A percentile compares a stretch with the other conserved stretches of the same genome.
These are phyloP conservation scores for Vanrija sp. DNA, from an alignment of 1,284 basidiomycete species.

Conservation along the genomic window DNA sequence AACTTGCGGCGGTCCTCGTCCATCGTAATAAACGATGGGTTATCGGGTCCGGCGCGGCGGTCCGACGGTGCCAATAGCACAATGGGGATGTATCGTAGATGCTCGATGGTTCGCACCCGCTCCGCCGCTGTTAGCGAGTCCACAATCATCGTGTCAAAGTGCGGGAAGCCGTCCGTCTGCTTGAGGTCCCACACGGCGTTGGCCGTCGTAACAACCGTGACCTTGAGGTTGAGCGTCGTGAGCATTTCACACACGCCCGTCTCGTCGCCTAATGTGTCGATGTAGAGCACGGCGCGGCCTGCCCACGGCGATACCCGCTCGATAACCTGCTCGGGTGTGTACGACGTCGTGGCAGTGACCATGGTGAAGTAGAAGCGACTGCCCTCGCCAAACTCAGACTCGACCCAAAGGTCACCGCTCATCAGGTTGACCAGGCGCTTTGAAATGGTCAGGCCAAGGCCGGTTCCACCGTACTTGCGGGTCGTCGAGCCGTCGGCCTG, in stretches of 20 bases:
- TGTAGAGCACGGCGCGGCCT: slow-evolving; percentile 73
- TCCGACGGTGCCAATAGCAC: slow-evolving; percentile 75
- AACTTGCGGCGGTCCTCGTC: slow-evolving; percentile 39
- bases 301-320: slow-evolving; percentile 70
- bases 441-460: slow-evolving; percentile 91
- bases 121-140: slow-evolving; percentile 83
- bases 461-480: slow-evolving; percentile 96
- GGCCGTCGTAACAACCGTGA: slow-evolving; percentile 73
- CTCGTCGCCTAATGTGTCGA: slow-evolving; percentile 77
- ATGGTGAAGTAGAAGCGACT: slow-evolving; percentile 96
- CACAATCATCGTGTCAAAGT: slow-evolving; percentile 93
- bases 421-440: slow-evolving; percentile 95
- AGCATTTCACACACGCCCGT: slow-evolving; percentile 76
- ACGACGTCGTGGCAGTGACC: slow-evolving; percentile 55
- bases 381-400: slow-evolving; percentile 85
- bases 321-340: slow-evolving; percentile 61
- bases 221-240: slow-evolving; percentile 73
- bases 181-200: slow-evolving; percentile 66
- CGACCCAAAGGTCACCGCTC: slow-evolving; percentile 99
- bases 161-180: slow-evolving; percentile 66
- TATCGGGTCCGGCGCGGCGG: slow-evolving; percentile 31
- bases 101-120: slow-evolving; percentile 84
- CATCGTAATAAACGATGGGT: slow-evolving; percentile 46
- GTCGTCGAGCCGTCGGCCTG: slow-evolving; percentile 96
- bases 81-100: slow-evolving; percentile 93